These are phyloP conservation scores for Cytospora schulzeri DNA, from an alignment of 2,329 filamentous ascomycete species.

Conservation along the genomic window DNA sequence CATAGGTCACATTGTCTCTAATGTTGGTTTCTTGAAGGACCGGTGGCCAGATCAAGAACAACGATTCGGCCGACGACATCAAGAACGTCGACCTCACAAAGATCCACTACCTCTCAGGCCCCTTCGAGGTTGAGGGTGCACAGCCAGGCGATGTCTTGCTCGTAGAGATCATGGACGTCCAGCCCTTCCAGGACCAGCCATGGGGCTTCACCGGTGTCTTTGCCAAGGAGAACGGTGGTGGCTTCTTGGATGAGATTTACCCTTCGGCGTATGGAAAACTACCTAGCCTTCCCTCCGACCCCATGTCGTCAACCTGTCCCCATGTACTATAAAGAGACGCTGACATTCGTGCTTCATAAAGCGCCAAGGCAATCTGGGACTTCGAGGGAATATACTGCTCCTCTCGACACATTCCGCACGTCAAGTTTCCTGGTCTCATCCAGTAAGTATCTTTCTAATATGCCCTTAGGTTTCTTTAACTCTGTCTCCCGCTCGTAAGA, in stretches of 20 bases:
- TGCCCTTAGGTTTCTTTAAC: neutral
- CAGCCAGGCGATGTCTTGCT: constrained; percentile 83
- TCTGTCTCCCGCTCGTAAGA: neutral
- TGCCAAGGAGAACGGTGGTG: constrained; percentile 77
- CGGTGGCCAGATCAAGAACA: constrained; percentile 83
- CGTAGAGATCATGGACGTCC: constrained; percentile 90
- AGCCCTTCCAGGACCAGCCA: constrained; percentile 80
- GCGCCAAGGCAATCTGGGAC: constrained; percentile 61
- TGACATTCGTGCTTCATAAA: constrained; percentile 23
- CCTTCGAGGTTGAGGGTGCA: constrained; percentile 83
- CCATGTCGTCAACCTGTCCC: too few species aligned
- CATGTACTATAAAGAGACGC: neutral
- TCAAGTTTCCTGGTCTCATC: constrained; percentile 86
- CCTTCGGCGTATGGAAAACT: constrained; percentile 70
- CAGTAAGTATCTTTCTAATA: constrained; percentile 50
- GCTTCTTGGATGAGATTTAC: constrained; percentile 86
- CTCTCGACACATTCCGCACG: constrained; percentile 82
- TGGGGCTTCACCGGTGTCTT: constrained; percentile 93
- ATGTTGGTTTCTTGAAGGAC: constrained; percentile 46
- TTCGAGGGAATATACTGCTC: constrained; percentile 69
- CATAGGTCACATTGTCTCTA: constrained; percentile 19
- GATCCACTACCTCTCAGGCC: constrained; percentile 86
- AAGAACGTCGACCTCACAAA: constrained; percentile 81
- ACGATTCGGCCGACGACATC: constrained; percentile 87
- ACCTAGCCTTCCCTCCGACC: constrained; percentile 17